Evolutionary conservation across 2,329 filamentous ascomycete species (phyloP), one percentile per base, ranked within the genome.

Genomic region (Colletotrichum sidae): DNA sequence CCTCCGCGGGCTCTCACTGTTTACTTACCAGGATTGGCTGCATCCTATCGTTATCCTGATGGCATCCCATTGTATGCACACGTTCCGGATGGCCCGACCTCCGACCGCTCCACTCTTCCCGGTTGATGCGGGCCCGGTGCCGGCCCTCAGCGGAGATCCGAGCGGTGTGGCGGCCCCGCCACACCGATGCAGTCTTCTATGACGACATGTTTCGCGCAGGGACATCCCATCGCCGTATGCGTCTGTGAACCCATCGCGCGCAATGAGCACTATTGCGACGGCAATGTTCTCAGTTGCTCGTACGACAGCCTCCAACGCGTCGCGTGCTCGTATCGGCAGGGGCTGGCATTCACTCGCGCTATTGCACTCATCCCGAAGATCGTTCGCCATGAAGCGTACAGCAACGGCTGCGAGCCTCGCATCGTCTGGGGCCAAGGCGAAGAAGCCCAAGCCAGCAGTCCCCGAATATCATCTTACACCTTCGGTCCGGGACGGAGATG

Each of bases 391-490:
- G 63, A 66, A 66, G 60, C 47, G 63, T 2, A 63, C 37, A 6
- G 53, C 46, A 1, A 41, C 39, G 6, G n/a, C 65, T 7, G 60
- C 51, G 37, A 55, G 42, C 25, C 50, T 67, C 2, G 4, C 33
- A 25, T 25, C 4, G 3, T 33, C 46, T 5, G 60, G 55, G 33
- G 11, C 2, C 1, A 34, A 13, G 10, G 13, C 17, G 1, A 67
- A 65, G 55, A 67, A 65, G 15, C 50, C 50, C 3, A 45, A 39
- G 9, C 60, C 60, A 3, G 59, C 72, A 46, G 70, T 82, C 0
- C 80, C 80, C 2, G 81, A 82, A 6, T 84, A 84, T 65, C 82
- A 84, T 68, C 65, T 75, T 11, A 79, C 79, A 6, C 77, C 79
- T 4, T 78, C 79, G 3, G 54, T 77, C 38, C 74, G 72, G 57